Conservation (phyloP, 2,329 filamentous ascomycete species). For the Sclerotinia sclerotiorum region DNA sequence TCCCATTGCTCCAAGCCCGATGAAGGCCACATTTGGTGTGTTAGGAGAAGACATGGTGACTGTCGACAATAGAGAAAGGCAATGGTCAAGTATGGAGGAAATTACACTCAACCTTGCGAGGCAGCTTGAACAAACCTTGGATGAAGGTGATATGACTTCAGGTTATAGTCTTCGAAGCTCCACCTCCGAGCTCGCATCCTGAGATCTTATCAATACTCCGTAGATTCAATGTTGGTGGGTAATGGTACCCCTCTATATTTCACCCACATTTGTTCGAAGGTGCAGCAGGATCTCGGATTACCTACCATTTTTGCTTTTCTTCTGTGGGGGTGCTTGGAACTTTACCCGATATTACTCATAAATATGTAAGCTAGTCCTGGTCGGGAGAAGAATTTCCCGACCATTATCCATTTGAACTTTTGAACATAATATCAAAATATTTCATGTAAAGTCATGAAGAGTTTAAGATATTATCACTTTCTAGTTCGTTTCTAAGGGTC, state of each 20-base stretch:
- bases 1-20: slow-evolving; percentile 76
- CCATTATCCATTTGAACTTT: no score
- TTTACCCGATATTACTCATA: not conserved
- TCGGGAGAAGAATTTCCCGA: no score
- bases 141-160: not conserved
- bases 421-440: not conserved
- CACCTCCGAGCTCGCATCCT: not conserved
- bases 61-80: not conserved
- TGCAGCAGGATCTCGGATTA: not conserved
- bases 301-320: not conserved
- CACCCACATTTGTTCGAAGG: not conserved
- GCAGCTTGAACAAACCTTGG: not conserved
- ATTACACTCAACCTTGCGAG: not conserved
- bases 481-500: not conserved
- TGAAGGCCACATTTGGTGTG: slow-evolving; percentile 27
- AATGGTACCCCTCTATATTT: not conserved
- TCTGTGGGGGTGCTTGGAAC: not conserved
- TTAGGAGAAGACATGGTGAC: slow-evolving; percentile 16
- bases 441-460: no score
- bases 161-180: not conserved
- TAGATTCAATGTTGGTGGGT: not conserved
- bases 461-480: not conserved
- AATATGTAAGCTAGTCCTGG: not conserved
- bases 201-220: not conserved
- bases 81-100: not conserved